Percentiles rank a stretch among this genome's conserved stretches.
Conservation (phyloP, 1,139 yeast genomes). For the Yarrowia galli region DNA sequence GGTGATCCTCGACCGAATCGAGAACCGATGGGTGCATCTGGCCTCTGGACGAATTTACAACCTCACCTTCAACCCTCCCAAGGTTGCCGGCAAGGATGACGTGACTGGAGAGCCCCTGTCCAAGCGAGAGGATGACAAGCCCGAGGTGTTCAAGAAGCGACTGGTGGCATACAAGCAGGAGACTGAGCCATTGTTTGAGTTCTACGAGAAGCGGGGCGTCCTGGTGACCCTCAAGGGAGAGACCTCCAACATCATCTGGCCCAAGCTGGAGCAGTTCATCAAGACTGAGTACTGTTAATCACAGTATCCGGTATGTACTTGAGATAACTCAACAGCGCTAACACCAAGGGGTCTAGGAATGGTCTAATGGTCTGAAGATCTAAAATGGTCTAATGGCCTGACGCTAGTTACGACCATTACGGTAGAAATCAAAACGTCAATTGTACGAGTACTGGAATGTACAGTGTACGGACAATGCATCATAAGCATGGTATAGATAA, state of each 20-base stretch:
- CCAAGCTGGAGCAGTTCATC: slow-evolving; percentile 57
- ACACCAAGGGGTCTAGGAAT: slow-evolving; percentile 4
- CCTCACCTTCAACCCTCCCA: slow-evolving; percentile 87
- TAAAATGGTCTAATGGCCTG: background rate
- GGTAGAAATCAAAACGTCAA: slow-evolving; percentile 4
- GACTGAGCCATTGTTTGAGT: slow-evolving; percentile 69
- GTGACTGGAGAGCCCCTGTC: slow-evolving; percentile 84
- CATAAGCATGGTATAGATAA: slow-evolving; percentile 34
- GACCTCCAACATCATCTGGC: slow-evolving; percentile 83
- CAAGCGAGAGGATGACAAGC: slow-evolving; percentile 82
- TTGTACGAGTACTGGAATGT: slow-evolving; percentile 22
- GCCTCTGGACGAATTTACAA: slow-evolving; percentile 89
- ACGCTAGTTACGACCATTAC: background rate
- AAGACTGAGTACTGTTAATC: slow-evolving; percentile 37
- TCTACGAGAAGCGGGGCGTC: slow-evolving; percentile 62
- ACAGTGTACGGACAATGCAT: slow-evolving; percentile 31
- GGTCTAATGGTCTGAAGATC: background rate
- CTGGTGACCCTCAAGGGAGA: slow-evolving; percentile 70
- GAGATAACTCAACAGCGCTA: slow-evolving; percentile 21
- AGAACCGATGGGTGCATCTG: slow-evolving; percentile 83
- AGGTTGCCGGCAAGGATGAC: slow-evolving; percentile 79
- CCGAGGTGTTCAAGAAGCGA: slow-evolving; percentile 70
- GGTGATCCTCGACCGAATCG: slow-evolving; percentile 79
- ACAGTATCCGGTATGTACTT: background rate
- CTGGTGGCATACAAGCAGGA: slow-evolving; percentile 66